These are phyloP conservation scores for Beauveria bassiana DNA, from an alignment of 2,329 filamentous ascomycete species.

Conservation along the genomic window DNA sequence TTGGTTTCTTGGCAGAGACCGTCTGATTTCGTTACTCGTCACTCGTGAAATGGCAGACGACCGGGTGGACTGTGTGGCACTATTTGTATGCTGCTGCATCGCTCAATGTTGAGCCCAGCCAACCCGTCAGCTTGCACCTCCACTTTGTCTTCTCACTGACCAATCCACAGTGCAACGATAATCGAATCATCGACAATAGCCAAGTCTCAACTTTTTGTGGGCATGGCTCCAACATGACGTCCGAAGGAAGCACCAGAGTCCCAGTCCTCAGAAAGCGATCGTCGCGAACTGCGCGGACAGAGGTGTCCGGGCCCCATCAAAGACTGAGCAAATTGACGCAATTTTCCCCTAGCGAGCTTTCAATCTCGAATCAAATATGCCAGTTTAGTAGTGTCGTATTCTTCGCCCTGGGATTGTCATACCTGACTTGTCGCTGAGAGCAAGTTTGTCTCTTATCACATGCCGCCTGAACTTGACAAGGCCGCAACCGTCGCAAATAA, in stretches of 20 bases:
- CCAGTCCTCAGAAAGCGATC: neutral
- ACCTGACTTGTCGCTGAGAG: neutral
- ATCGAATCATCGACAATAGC: neutral
- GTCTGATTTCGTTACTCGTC: too few species aligned
- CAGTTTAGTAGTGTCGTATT: neutral
- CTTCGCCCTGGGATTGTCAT: neutral
- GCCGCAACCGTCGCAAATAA: neutral
- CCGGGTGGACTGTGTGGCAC: too few species aligned
- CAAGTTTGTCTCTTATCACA: neutral
- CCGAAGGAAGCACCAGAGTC: too few species aligned
- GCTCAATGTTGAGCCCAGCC: too few species aligned
- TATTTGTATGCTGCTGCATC: too few species aligned
- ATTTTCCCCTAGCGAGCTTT: neutral
- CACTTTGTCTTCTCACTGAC: too few species aligned
- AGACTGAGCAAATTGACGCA: neutral
- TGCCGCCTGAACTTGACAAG: neutral
- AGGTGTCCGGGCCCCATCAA: neutral
- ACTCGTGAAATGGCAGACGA: too few species aligned
- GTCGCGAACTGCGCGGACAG: neutral
- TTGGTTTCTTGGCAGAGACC: too few species aligned
- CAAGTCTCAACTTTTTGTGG: neutral
- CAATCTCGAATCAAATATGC: neutral
- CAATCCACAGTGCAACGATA: too few species aligned
- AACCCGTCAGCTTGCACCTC: too few species aligned
- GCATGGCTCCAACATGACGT: neutral